Conservation (phyloP, 768 basidiomycete genomes). For the Rhizopogon rudus region DNA sequence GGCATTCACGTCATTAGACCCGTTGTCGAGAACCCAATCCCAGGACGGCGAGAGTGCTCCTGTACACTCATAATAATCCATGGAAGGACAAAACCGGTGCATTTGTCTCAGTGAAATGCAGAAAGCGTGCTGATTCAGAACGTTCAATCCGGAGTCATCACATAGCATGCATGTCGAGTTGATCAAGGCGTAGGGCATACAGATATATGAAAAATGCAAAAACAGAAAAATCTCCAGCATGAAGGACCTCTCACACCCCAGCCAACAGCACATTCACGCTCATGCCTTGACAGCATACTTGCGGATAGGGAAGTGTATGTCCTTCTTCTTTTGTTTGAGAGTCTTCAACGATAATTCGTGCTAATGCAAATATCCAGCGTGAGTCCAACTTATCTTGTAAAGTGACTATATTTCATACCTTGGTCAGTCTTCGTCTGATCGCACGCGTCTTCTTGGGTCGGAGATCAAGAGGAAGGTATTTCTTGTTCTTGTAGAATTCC, state of each 20-base stretch:
- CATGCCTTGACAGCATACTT: slow-evolving; percentile 96
- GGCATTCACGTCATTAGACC: neutral
- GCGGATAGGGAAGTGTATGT: slow-evolving; percentile 86
- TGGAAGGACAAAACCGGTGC: neutral
- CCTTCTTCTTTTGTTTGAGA: slow-evolving; percentile 91
- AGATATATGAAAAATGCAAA: slow-evolving; percentile 28
- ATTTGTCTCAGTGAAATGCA: neutral
- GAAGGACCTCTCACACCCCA: slow-evolving; percentile 10
- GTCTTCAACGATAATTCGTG: slow-evolving; percentile 85
- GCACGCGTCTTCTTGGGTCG: slow-evolving; percentile 98
- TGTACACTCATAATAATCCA: neutral
- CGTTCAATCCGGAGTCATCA: slow-evolving; percentile 3
- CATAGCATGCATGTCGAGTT: slow-evolving; percentile 29
- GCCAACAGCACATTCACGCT: slow-evolving; percentile 25
- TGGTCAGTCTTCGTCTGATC: slow-evolving; percentile 91
- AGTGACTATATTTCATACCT: slow-evolving; percentile 43
- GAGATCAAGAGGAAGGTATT: slow-evolving; percentile 94
- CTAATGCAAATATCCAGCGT: slow-evolving; percentile 32
- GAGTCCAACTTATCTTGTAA: neutral
- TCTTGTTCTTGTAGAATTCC: slow-evolving; percentile 97
- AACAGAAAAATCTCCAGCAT: slow-evolving; percentile 15
- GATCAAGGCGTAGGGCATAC: slow-evolving; percentile 35
- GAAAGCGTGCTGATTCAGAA: neutral
- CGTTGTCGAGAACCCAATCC: neutral
- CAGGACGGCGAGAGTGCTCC: neutral